These are phyloP conservation scores for Salvia miltiorrhiza DNA, from an alignment of 257 asterid species.

Conservation along the genomic window DNA sequence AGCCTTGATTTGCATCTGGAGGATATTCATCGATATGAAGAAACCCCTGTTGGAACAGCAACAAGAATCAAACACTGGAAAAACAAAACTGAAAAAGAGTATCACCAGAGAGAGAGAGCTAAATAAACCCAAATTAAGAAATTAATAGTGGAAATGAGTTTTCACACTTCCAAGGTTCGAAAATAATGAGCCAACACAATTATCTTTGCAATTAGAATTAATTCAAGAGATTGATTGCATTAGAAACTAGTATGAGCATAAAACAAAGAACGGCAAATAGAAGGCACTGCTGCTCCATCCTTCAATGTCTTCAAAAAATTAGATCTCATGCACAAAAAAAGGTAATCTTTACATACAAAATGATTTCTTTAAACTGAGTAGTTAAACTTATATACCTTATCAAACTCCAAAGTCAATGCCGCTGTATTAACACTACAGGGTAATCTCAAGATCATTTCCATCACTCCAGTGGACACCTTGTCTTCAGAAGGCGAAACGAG, in stretches of 20 bases:
- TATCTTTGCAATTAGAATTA: neutral
- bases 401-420: slow-evolving; percentile 83
- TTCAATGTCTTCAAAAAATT: neutral
- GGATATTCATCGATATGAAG: slow-evolving; percentile 97
- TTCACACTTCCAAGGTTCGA: neutral
- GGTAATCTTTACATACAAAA: neutral
- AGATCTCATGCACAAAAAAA: neutral
- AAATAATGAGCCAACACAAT: slow-evolving; percentile 3
- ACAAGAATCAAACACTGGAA: neutral
- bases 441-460: slow-evolving; percentile 74
- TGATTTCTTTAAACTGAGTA: neutral
- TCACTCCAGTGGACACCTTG: slow-evolving; percentile 88
- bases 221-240: neutral
- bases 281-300: slow-evolving; percentile 3
- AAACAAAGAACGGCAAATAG: neutral
- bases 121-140: neutral
- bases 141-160: neutral
- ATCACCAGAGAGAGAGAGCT: neutral
- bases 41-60: slow-evolving; percentile 67
- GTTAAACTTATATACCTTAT: slow-evolving; percentile 53
- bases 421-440: slow-evolving; percentile 77
- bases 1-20: slow-evolving; percentile 99
- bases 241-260: neutral
- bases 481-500: slow-evolving; percentile 89
- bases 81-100: neutral